Conservation (phyloP, 768 basidiomycete species). For the Termitomyces sp. region DNA sequence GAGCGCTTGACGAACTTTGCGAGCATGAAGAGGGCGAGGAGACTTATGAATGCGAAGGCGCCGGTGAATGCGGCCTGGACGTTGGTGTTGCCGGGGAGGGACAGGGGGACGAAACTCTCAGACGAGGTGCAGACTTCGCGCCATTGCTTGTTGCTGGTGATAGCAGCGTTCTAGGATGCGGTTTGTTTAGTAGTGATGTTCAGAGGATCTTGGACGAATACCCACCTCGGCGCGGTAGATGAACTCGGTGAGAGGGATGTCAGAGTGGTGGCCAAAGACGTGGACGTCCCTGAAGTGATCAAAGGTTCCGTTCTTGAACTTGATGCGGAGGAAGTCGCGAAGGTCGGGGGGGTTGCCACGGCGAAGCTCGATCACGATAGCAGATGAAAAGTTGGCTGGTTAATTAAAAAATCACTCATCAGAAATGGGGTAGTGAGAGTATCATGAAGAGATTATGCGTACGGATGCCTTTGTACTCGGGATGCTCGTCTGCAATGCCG, state of each 20-base stretch:
- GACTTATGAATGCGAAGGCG: slow-evolving; percentile 34
- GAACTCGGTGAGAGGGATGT: slow-evolving; percentile 83
- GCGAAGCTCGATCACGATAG: slow-evolving; percentile 76
- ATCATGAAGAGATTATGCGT: slow-evolving; percentile 27
- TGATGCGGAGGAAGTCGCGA: slow-evolving; percentile 81
- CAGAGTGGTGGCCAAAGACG: slow-evolving; percentile 70
- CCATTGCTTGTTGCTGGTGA: slow-evolving; percentile 57
- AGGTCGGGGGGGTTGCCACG: slow-evolving; percentile 71
- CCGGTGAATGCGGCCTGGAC: slow-evolving; percentile 32
- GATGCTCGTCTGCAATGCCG: slow-evolving; percentile 53
- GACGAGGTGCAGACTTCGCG: slow-evolving; percentile 39
- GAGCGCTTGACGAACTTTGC: slow-evolving; percentile 37
- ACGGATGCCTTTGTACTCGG: slow-evolving; percentile 65
- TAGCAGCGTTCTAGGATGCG: slow-evolving; percentile 41
- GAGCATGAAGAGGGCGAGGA: slow-evolving; percentile 36
- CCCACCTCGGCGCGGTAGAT: slow-evolving; percentile 77
- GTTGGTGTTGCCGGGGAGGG: slow-evolving; percentile 21
- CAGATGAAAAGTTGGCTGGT: slow-evolving; percentile 70
- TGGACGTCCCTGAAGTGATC: slow-evolving; percentile 63
- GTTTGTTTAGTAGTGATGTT: not conserved
- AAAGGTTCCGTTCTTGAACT: slow-evolving; percentile 79
- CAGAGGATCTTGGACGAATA: not conserved
- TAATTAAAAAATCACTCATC: not conserved
- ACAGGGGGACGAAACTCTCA: slow-evolving; percentile 21
- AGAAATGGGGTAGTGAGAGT: not conserved